A percentile compares a stretch with the other conserved stretches of the same genome.
phyloP scores from a whole-genome alignment of 805 yeast species.

The Kurtzmaniella cleridarum region DNA sequence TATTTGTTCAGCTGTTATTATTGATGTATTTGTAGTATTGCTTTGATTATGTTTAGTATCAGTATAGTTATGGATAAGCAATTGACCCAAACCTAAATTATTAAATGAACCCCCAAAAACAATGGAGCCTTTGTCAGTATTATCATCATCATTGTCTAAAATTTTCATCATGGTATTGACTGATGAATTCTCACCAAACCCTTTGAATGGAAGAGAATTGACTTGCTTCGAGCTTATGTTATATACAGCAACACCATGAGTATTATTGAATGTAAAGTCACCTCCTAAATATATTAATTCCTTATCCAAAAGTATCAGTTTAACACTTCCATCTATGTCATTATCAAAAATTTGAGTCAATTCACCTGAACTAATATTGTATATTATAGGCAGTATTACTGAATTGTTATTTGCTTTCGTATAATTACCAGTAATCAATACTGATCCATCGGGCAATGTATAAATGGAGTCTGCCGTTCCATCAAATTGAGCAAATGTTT shows the following conservation, averaged over 20 bases:
- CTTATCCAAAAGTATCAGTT: conserved; percentile 33
- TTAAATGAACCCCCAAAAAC: conserved; percentile 77
- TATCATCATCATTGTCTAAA: conserved; percentile 22
- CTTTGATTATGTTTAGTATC: conserved; percentile 16
- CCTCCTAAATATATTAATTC: conserved; percentile 77
- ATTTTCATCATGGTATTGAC: conserved; percentile 60
- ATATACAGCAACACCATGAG: conserved; percentile 62
- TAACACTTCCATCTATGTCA: conserved; percentile 25
- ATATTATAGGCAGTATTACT: conserved; percentile 29
- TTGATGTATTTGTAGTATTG: conserved; percentile 34
- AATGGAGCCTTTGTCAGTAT: conserved; percentile 37
- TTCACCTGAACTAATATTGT: conserved; percentile 21
- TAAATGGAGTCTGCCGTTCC: conserved; percentile 26
- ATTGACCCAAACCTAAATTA: conserved; percentile 49
- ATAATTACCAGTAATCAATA: conserved; percentile 34
- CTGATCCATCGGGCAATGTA: conserved; percentile 19
- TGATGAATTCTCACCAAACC: conserved; percentile 57
- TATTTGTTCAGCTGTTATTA: conserved; percentile 51
- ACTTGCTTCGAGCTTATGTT: conserved; percentile 40
- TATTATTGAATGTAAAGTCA: conserved; percentile 47
- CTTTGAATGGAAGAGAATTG: conserved; percentile 59
- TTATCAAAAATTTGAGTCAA: conserved; percentile 17
- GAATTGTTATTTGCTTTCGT: conserved; percentile 15
- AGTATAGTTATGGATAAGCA: conserved; percentile 34
- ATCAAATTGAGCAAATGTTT: conserved; percentile 23